Evolutionary conservation across 1,284 basidiomycete genomes (phyloP), one percentile per base, ranked within the genome.

Genomic region (Pterulicium gracile): DNA sequence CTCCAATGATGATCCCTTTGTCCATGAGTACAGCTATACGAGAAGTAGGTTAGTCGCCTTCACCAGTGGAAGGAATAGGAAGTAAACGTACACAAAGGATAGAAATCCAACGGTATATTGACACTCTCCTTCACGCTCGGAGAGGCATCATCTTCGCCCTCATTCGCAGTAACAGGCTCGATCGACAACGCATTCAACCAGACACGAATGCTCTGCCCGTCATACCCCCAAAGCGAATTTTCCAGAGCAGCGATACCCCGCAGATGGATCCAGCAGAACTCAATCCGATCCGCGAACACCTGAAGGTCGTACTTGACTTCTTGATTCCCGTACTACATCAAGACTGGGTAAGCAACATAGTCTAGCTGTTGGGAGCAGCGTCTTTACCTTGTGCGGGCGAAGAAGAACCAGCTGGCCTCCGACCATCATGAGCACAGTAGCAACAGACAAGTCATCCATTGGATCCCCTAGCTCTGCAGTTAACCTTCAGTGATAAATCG

Each of bases 251-350:
- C 88, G 24, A 97, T 91, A 0, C 93, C 94, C 41, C 87, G 81
- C 45, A 97, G 68, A 66, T 98, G 94, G 39, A 95, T 97, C 95
- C 95, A 99, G 64, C 94, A 98, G 58, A 94, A 93, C 59, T 99
- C 95, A 51, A 98, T 91, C 21, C 85, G 79, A 56, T 97, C 91
- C 0, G 94, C 91, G 21, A 99, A 83, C 39, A 98, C 88, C 58
- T 98, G 95, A 77, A 98, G 85, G 62, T 98, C 95, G 61, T 99
- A 99, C 52, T 88, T 89, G 51, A 97, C 89, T 65, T 97, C 92
- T 56, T 90, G 85, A 48, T 82, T 74, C 4, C 79, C 88, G 0
- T 88, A 80, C 80, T 90, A 45, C 34, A 40, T 14, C 21, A 50
- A 51, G 45, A 24, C 51, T 55, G 27, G 44, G 14, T 45, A 43